Percentiles rank a stretch among this genome's conserved stretches.
phyloP scores from a whole-genome alignment of 2,329 filamentous ascomycete genomes.

The Apiospora kogelbergensis region DNA sequence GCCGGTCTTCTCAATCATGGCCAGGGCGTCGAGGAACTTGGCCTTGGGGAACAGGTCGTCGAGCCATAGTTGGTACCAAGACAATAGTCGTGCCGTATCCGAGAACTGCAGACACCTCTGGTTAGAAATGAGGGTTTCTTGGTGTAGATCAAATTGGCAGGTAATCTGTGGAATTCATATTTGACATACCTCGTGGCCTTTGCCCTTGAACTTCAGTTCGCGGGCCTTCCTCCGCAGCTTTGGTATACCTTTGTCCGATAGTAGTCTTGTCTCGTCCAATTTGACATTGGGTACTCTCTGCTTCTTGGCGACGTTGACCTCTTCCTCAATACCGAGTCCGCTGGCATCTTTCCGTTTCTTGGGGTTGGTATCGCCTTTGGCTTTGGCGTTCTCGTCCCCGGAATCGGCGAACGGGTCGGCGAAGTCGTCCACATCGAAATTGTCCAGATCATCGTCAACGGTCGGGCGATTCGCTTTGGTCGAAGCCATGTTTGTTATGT shows the following conservation, averaged over 20 bases:
- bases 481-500: constrained; percentile 26
- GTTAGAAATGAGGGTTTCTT: background rate
- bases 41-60: constrained; percentile 95
- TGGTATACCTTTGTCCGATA: constrained; percentile 81
- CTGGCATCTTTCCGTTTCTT: constrained; percentile 51
- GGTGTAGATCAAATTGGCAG: background rate
- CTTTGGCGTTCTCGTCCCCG: constrained; percentile 36
- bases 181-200: constrained; percentile 76
- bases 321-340: constrained; percentile 78
- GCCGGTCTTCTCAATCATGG: constrained; percentile 90
- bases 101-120: constrained; percentile 60
- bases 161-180: background rate
- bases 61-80: constrained; percentile 94
- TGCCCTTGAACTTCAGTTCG: constrained; percentile 80
- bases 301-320: constrained; percentile 79
- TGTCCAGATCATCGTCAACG: constrained; percentile 68
- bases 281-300: constrained; percentile 73
- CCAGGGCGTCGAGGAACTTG: constrained; percentile 84
- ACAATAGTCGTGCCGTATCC: constrained; percentile 78
- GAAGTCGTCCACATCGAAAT: constrained; percentile 71
- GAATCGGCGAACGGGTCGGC: constrained; percentile 54
- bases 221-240: constrained; percentile 72
- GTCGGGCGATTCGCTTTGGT: constrained; percentile 31
- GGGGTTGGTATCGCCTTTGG: constrained; percentile 24
- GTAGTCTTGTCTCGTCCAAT: constrained; percentile 81